Conservation (phyloP, 2,329 filamentous ascomycete genomes). For the Colletotrichum filicis region DNA sequence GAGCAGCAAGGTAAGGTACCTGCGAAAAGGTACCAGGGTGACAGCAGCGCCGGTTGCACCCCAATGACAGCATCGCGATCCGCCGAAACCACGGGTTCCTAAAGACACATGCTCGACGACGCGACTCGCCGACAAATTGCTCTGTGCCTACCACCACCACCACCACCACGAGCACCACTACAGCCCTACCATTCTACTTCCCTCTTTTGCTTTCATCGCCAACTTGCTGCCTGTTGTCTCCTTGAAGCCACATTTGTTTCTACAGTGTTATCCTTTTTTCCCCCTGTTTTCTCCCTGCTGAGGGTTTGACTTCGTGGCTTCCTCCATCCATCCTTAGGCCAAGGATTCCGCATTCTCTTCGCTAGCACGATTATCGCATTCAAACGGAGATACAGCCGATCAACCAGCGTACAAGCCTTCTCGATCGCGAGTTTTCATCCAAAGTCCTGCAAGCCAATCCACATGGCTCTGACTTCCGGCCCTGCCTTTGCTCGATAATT, state of each 20-base stretch:
- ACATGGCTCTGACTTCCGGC: conserved; percentile 8
- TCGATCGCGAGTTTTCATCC: not conserved
- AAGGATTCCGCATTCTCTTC: conserved; percentile 1
- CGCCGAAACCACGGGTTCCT: conserved; percentile 15
- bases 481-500: not conserved
- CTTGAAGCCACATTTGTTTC: not conserved
- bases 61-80: conserved; percentile 32
- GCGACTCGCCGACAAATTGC: conserved; percentile 15
- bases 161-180: not conserved
- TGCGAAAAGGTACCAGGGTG: conserved; percentile 18
- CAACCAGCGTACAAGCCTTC: not conserved
- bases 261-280: conserved; percentile 1
- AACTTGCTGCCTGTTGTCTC: not conserved
- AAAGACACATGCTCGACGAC: conserved; percentile 25
- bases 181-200: not conserved
- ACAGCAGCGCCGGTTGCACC: conserved; percentile 17
- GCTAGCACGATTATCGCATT: conserved; percentile 4
- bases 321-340: conserved; percentile 5
- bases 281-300: not conserved
- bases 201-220: not conserved
- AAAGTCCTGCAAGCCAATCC: not conserved
- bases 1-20: not conserved
- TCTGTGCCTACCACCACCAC: not conserved
- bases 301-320: conserved; percentile 1
- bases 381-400: not conserved